A percentile compares a stretch with the other conserved stretches of the same genome.
Conservation (phyloP, 2,329 filamentous ascomycete genomes). For the Penicillium thymicola region DNA sequence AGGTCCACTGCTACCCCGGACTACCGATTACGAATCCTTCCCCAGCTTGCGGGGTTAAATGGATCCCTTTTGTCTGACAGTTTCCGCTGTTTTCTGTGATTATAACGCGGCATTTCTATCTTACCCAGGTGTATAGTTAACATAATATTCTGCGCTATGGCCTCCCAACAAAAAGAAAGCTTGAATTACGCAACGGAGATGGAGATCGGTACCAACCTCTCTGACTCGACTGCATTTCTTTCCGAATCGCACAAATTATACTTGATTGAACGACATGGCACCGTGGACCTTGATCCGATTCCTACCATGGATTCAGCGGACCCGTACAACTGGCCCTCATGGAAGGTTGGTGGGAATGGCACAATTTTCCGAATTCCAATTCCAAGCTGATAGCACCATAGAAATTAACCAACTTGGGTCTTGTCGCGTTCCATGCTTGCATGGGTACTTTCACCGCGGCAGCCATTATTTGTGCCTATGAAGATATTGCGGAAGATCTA, state of each 20-base stretch:
- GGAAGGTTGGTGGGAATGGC: conserved; percentile 40
- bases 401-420: conserved; percentile 52
- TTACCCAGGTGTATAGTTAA: neutral
- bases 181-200: neutral
- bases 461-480: conserved; percentile 54
- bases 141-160: neutral
- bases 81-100: neutral
- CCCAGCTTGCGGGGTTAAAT: neutral
- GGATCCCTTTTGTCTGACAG: neutral
- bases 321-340: conserved; percentile 55
- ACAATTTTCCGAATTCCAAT: no score
- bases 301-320: conserved; percentile 50
- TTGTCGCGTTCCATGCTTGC: conserved; percentile 57
- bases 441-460: conserved; percentile 57
- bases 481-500: conserved; percentile 52
- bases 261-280: conserved; percentile 46
- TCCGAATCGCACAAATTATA: neutral
- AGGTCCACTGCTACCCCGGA: neutral
- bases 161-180: neutral
- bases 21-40: neutral
- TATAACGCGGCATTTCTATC: neutral
- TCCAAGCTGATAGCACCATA: conserved; percentile 20
- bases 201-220: neutral
- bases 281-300: conserved; percentile 52
- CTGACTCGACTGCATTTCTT: neutral